phyloP scores from a whole-genome alignment of 148 eudicot genomes.

The Linanthus parryae region DNA sequence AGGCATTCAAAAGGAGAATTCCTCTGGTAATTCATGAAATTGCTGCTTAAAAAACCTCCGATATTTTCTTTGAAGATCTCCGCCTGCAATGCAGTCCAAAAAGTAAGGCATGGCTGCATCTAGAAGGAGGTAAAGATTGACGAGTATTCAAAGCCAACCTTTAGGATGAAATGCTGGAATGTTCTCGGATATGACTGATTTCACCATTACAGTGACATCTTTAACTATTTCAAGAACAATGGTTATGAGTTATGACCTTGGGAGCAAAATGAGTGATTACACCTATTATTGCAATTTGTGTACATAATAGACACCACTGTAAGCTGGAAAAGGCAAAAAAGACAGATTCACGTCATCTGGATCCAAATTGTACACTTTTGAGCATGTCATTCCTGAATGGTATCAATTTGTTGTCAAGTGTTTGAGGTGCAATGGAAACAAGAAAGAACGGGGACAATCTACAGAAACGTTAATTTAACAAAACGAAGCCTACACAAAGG shows the following conservation, averaged over 20 bases:
- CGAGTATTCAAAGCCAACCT: constrained; percentile 2
- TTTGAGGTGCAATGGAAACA: no score
- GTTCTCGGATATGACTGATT: constrained; percentile 10
- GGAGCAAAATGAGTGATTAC: neutral
- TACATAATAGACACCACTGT: neutral
- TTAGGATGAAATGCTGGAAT: constrained; percentile 11
- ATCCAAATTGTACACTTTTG: no score
- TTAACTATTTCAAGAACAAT: constrained; percentile 1
- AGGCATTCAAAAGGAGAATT: constrained; percentile 12
- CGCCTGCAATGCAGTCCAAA: constrained; percentile 16
- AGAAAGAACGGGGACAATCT: no score
- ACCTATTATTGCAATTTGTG: neutral
- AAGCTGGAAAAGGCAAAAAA: neutral
- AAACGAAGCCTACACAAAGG: no score
- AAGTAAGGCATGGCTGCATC: neutral
- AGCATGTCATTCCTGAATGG: no score
- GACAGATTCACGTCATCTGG: neutral
- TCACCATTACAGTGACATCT: constrained; percentile 15
- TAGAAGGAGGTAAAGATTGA: neutral
- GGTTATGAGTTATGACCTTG: neutral
- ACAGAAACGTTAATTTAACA: no score
- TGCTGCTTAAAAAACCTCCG: constrained; percentile 11
- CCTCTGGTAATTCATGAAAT: constrained; percentile 15
- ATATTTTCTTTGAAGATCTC: constrained; percentile 18
- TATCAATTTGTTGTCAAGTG: no score